These are phyloP conservation scores for Neurospora intermedia DNA, from an alignment of 495 filamentous ascomycete genomes.

Conservation along the genomic window DNA sequence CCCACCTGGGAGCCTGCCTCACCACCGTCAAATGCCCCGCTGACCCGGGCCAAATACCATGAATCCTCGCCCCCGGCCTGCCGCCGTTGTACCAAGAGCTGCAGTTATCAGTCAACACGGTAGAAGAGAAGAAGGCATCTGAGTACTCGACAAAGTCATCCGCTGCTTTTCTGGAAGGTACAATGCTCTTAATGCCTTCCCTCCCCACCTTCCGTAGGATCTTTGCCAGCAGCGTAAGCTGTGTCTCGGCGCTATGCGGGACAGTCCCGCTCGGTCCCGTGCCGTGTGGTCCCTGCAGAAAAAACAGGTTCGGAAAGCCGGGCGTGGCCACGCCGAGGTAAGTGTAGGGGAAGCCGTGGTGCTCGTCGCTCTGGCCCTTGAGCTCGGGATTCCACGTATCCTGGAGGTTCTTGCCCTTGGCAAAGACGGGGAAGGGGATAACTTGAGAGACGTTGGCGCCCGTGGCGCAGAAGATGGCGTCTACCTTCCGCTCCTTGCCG, in stretches of 20 bases:
- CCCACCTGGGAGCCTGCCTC: slow-evolving; percentile 53
- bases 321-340: slow-evolving; percentile 55
- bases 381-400: slow-evolving; percentile 28
- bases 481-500: slow-evolving; percentile 39
- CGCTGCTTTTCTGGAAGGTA: slow-evolving; percentile 40
- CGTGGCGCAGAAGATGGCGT: slow-evolving; percentile 58
- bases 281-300: slow-evolving; percentile 46
- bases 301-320: slow-evolving; percentile 56
- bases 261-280: slow-evolving; percentile 43
- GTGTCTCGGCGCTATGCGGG: slow-evolving; percentile 42
- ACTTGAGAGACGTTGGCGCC: slow-evolving; percentile 51
- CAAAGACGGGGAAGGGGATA: slow-evolving; percentile 48
- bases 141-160: slow-evolving; percentile 54
- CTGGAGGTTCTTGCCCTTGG: slow-evolving; percentile 38
- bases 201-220: slow-evolving; percentile 50
- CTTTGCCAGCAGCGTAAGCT: slow-evolving; percentile 50
- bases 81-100: slow-evolving; percentile 62
- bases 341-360: slow-evolving; percentile 48
- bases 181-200: slow-evolving; percentile 53
- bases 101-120: slow-evolving; percentile 53
- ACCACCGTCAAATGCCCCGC: slow-evolving; percentile 46
- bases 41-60: slow-evolving; percentile 58
- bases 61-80: slow-evolving; percentile 43
- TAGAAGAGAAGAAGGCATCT: slow-evolving; percentile 50
- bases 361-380: slow-evolving; percentile 25